phyloP scores from a whole-genome alignment of 257 asterid species.

The Rhazya stricta region DNA sequence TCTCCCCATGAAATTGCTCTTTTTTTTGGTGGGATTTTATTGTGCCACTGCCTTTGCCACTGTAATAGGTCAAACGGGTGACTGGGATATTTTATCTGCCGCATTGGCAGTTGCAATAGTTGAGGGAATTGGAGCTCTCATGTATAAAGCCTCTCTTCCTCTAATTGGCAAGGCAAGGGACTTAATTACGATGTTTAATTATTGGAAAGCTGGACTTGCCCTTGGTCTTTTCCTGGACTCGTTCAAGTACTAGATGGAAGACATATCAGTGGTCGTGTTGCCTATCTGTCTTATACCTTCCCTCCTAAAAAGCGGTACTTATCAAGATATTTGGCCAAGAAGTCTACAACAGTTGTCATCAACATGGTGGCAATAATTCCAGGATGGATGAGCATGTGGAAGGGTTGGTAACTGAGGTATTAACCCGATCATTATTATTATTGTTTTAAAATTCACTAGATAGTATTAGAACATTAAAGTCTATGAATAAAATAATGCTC shows the following conservation, averaged over 20 bases:
- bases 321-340: not conserved
- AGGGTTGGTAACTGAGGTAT: not conserved
- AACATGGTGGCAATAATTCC: not conserved
- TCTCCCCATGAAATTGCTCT: constrained; percentile 63
- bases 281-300: not conserved
- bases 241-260: constrained; percentile 54
- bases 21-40: constrained; percentile 82
- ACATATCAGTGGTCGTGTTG: not conserved
- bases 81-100: constrained; percentile 94
- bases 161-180: constrained; percentile 41
- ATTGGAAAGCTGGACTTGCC: constrained; percentile 84
- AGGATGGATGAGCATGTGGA: not conserved
- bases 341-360: not conserved
- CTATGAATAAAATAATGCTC: not conserved
- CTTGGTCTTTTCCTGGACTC: constrained; percentile 95
- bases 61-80: constrained; percentile 95
- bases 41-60: constrained; percentile 94
- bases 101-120: constrained; percentile 85
- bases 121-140: constrained; percentile 91
- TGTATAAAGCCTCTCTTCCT: constrained; percentile 63
- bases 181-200: constrained; percentile 58
- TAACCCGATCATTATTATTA: not conserved
- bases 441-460: not conserved
- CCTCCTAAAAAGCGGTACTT: not conserved
- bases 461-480: not conserved